These are phyloP conservation scores for Symbiodinium pilosum DNA, from an alignment of 73 alveolate species.

Conservation along the genomic window DNA sequence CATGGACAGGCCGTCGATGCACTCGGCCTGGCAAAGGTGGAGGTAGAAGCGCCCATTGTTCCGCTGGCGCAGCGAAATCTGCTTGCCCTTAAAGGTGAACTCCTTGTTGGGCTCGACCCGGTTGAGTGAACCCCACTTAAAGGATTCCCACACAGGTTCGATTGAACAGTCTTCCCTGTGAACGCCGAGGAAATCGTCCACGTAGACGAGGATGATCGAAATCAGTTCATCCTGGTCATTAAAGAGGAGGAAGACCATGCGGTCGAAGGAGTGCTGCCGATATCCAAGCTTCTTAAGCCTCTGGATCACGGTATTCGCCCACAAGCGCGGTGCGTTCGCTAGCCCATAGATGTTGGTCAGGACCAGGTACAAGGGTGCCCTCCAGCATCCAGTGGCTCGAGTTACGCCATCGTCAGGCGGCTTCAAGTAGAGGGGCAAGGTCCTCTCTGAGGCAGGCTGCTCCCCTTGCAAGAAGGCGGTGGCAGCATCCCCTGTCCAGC, in stretches of 20 bases:
- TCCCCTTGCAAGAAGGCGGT: neutral
- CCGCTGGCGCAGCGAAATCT: neutral
- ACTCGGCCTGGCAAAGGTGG: too few species aligned
- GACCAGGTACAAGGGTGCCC: neutral
- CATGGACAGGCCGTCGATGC: too few species aligned
- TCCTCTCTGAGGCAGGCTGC: neutral
- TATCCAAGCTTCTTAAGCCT: neutral
- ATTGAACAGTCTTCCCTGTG: neutral
- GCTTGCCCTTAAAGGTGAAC: conserved; percentile 2
- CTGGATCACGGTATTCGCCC: too few species aligned
- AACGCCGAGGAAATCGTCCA: neutral
- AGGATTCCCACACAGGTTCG: too few species aligned
- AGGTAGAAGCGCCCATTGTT: neutral
- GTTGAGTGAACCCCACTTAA: neutral
- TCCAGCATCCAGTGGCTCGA: neutral
- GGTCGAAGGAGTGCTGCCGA: neutral
- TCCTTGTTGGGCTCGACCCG: neutral
- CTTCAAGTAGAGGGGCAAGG: neutral
- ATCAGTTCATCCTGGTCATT: neutral
- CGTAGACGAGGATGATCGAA: neutral
- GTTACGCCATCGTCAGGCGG: neutral
- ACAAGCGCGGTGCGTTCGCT: neutral
- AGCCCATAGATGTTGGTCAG: neutral
- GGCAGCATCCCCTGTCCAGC: neutral
- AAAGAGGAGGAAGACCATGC: neutral